Conservation (phyloP, 768 basidiomycete species). For the Amanita subjunquillea region DNA sequence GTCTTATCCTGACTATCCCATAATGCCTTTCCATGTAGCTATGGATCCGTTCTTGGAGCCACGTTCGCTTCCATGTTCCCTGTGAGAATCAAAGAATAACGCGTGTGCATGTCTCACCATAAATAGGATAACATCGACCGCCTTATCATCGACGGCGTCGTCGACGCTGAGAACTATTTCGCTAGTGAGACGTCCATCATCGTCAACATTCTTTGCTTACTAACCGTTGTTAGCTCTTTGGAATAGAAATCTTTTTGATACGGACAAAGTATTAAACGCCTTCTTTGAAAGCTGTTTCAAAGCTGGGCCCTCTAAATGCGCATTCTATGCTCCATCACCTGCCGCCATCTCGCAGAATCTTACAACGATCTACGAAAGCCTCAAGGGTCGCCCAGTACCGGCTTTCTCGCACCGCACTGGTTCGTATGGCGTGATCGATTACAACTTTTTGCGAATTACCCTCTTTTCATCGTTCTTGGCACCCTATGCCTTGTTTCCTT, state of each 20-base stretch:
- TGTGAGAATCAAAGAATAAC: not conserved
- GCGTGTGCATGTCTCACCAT: not conserved
- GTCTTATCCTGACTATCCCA: not conserved
- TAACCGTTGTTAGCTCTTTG: slow-evolving; percentile 18
- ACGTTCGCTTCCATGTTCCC: slow-evolving; percentile 27
- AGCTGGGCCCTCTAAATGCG: slow-evolving; percentile 24
- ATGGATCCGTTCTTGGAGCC: slow-evolving; percentile 20
- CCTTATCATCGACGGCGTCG: slow-evolving; percentile 22
- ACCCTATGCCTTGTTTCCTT: slow-evolving; percentile 11
- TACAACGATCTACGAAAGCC: slow-evolving; percentile 17
- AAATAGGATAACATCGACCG: slow-evolving; percentile 18
- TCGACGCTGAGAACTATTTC: slow-evolving; percentile 18
- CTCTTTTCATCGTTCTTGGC: slow-evolving; percentile 25
- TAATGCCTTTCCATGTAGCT: slow-evolving; percentile 10
- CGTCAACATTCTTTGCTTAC: not conserved
- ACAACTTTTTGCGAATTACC: slow-evolving; percentile 16
- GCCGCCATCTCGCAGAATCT: slow-evolving; percentile 23
- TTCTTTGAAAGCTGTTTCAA: slow-evolving; percentile 27
- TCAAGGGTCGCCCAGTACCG: slow-evolving; percentile 18
- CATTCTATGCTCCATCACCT: slow-evolving; percentile 27
- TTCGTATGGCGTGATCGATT: slow-evolving; percentile 28
- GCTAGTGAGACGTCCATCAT: slow-evolving; percentile 7
- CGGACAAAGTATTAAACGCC: slow-evolving; percentile 22
- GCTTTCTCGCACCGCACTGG: slow-evolving; percentile 13
- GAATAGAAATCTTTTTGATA: slow-evolving; percentile 26